Base-by-base conservation (phyloP, 352 stramenopile species). In the Blastocystis sp. region DNA sequence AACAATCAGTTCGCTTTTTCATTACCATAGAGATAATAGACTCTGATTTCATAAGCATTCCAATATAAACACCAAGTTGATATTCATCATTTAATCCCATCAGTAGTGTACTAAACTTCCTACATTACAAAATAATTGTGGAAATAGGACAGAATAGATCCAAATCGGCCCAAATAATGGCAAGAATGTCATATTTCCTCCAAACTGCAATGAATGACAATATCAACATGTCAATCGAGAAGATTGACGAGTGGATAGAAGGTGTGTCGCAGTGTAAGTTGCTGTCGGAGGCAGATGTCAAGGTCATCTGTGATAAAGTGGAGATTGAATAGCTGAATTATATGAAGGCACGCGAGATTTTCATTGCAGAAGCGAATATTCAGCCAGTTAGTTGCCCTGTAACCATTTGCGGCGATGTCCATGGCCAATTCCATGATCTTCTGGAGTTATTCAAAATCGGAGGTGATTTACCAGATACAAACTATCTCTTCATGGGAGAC, bases 401-500 rank as follows among this genome's bases (percentile, higher is more conserved):
- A 49, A 98, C 96, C 11, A 94, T 99, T 54, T 98, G 95, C 87
- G 96, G 95, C 37, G 96, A 99, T 89, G 94, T 98, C 88, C 95
- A 98, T 88, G 90, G 91, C 42, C 96, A 99, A 91, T 98, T 97
- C 89, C 95, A 98, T 90, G 96, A 99, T 89, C 90, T 99, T 29
- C 91, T 97, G 86, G 94, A 98, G 88, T 90, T 99, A 29, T 99
- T 98, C 75, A 88, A 91, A 58, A 95, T 96, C 66, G 93, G 93
- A 32, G 93, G 93, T 49, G 91, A 96, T 69, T 89, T 91, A 39
- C 93, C 93, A 19, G 91, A 95, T 88, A 96, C 95, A 19, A 98
- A 98, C 90, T 98, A 98, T 91, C 90, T 98, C 74, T 98, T 98
- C 90, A 96, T 98, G 93, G 96, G 96, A 57, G 96, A 98, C 91